These are phyloP conservation scores for Fusarium sp. DNA, from an alignment of 2,329 filamentous ascomycete genomes.

Conservation along the genomic window DNA sequence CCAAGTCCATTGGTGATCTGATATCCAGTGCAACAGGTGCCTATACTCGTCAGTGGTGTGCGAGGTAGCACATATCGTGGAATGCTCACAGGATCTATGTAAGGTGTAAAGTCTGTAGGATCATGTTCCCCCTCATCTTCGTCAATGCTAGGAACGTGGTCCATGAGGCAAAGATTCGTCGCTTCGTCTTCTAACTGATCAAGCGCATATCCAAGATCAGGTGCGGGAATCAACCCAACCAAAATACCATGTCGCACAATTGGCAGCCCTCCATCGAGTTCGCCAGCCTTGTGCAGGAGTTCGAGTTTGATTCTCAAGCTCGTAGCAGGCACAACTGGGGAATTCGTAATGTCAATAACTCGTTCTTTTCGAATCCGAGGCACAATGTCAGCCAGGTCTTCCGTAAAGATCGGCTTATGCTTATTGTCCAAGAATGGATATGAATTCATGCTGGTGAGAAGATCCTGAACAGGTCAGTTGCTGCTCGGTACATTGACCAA, in stretches of 20 bases:
- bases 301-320: conserved; percentile 84
- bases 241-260: conserved; percentile 82
- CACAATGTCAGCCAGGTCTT: conserved; percentile 87
- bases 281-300: conserved; percentile 82
- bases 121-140: conserved; percentile 72
- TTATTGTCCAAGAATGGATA: conserved; percentile 99
- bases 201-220: conserved; percentile 91
- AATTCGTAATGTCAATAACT: conserved; percentile 87
- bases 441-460: conserved; percentile 95
- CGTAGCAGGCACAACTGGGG: conserved; percentile 79
- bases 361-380: conserved; percentile 77
- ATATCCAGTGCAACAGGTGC: conserved; percentile 90
- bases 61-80: background rate
- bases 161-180: conserved; percentile 83
- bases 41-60: conserved; percentile 49
- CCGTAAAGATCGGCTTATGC: conserved; percentile 88
- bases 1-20: conserved; percentile 89
- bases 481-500: background rate
- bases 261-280: conserved; percentile 90
- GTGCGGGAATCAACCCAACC: conserved; percentile 90
- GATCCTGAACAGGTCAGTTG: conserved; percentile 64
- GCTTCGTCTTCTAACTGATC: conserved; percentile 83
- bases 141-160: conserved; percentile 68
- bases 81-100: conserved; percentile 80
- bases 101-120: conserved; percentile 87